These are phyloP conservation scores for Lipomyces sp. DNA, from an alignment of 805 yeast genomes.

Conservation along the genomic window DNA sequence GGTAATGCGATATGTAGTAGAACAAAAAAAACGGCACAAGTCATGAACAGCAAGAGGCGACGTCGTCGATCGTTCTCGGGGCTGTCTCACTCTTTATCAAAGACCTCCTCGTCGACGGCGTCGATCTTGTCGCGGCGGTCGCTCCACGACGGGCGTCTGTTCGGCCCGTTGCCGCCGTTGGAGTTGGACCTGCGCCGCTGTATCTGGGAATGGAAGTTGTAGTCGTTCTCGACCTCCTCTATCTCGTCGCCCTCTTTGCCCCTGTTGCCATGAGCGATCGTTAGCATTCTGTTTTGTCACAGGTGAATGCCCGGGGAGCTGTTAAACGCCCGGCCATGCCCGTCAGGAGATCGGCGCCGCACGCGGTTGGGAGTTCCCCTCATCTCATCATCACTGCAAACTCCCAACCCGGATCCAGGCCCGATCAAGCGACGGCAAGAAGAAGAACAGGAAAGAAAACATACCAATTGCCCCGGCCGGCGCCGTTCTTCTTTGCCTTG, in stretches of 20 bases:
- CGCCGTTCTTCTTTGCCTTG: slow-evolving; percentile 31
- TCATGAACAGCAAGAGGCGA: too few relatives aligned
- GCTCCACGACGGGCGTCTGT: slow-evolving; percentile 25
- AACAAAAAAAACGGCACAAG: too few relatives aligned
- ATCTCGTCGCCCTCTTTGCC: slow-evolving; percentile 33
- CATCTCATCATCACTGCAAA: too few relatives aligned
- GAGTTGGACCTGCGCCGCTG: slow-evolving; percentile 33
- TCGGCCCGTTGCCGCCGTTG: slow-evolving; percentile 24
- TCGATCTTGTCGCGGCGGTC: slow-evolving; percentile 8
- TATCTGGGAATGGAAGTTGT: slow-evolving; percentile 27
- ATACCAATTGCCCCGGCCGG: slow-evolving; percentile 33
- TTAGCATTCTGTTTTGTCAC: too few relatives aligned
- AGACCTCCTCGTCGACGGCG: slow-evolving; percentile 27
- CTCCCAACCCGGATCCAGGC: too few relatives aligned
- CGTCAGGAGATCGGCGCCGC: too few relatives aligned
- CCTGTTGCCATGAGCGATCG: slow-evolving; percentile 11
- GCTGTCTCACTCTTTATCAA: slow-evolving; percentile 31
- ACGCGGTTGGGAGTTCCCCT: too few relatives aligned
- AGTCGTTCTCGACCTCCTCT: slow-evolving; percentile 30
- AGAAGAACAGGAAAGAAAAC: not conserved
- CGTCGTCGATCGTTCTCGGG: too few relatives aligned
- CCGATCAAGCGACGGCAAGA: not conserved
- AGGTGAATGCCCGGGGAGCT: too few relatives aligned
- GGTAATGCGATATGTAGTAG: too few relatives aligned
- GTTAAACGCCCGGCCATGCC: too few relatives aligned